Conservation (phyloP, 805 yeast genomes). For the Yarrowia sp. region DNA sequence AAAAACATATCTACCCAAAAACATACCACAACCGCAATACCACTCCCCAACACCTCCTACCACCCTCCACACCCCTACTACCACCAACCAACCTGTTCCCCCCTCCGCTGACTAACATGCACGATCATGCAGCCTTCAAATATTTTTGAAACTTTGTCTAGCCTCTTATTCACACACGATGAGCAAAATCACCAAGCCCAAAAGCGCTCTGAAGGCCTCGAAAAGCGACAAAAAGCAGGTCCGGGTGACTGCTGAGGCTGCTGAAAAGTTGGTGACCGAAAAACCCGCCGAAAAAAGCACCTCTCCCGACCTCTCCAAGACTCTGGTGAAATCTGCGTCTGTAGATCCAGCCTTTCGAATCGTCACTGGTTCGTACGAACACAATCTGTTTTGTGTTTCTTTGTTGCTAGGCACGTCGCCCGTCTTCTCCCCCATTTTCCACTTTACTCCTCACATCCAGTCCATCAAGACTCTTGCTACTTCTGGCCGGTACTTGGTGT, state of each 20-base stretch:
- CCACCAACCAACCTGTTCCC: too few species aligned
- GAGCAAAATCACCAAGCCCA: slow-evolving; percentile 21
- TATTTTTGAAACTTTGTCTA: slow-evolving; percentile 6
- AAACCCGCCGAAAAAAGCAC: not conserved
- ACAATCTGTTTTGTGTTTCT: slow-evolving; percentile 80
- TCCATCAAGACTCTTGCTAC: slow-evolving; percentile 82
- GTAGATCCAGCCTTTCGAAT: slow-evolving; percentile 50
- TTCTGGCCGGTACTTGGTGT: slow-evolving; percentile 79
- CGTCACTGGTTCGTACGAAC: slow-evolving; percentile 94
- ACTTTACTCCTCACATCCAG: slow-evolving; percentile 89
- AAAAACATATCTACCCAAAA: too few species aligned
- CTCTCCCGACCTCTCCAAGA: not conserved
- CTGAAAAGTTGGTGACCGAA: not conserved
- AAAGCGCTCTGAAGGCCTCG: slow-evolving; percentile 13
- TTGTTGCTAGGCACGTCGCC: slow-evolving; percentile 46
- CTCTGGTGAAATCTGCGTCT: not conserved
- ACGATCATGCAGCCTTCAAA: not conserved
- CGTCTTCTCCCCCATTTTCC: slow-evolving; percentile 88
- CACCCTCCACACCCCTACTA: too few species aligned
- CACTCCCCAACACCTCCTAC: too few species aligned
- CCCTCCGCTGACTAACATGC: not conserved
- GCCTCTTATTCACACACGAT: not conserved
- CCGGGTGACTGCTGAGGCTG: not conserved
- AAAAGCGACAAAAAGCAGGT: slow-evolving; percentile 12
- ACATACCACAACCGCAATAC: too few species aligned